Percentiles rank a stretch among this genome's conserved stretches.
These are phyloP conservation scores for Chlamydomonas sphaeroides DNA, from an alignment of 139 green algal species.

Conservation along the genomic window DNA sequence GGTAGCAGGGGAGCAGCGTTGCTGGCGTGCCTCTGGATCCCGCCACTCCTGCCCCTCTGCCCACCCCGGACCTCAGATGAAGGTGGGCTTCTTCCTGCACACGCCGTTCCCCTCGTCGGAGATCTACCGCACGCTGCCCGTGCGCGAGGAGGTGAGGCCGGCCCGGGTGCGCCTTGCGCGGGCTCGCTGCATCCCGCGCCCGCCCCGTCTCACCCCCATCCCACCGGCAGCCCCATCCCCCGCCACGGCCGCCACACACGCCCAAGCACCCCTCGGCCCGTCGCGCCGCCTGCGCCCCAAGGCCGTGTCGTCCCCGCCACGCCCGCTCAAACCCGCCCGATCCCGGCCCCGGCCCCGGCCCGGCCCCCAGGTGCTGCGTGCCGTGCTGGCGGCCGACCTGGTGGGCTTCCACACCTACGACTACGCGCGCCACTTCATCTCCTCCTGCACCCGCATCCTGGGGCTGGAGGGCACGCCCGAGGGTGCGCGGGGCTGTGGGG, in stretches of 20 bases:
- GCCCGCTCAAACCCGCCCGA: too few relatives aligned
- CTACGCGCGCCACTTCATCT: slow-evolving; percentile 96
- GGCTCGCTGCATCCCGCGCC: too few relatives aligned
- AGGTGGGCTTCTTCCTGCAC: slow-evolving; percentile 93
- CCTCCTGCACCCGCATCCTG: slow-evolving; percentile 90
- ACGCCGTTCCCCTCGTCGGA: slow-evolving; percentile 84
- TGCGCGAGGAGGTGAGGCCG: slow-evolving; percentile 75
- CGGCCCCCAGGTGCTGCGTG: slow-evolving; percentile 70
- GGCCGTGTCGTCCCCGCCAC: too few relatives aligned
- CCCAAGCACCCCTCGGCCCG: too few relatives aligned
- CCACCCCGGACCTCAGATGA: slow-evolving; percentile 42
- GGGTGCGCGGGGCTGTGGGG: slow-evolving; percentile 21
- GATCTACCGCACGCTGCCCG: slow-evolving; percentile 74
- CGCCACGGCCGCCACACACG: too few relatives aligned
- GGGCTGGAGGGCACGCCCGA: slow-evolving; percentile 89
- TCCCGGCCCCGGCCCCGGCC: background rate
- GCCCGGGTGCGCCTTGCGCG: too few relatives aligned
- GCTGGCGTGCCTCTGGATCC: too few relatives aligned
- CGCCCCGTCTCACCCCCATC: too few relatives aligned
- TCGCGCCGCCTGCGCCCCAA: too few relatives aligned
- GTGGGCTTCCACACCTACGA: slow-evolving; percentile 97
- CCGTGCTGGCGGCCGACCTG: slow-evolving; percentile 87
- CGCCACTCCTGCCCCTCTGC: too few relatives aligned
- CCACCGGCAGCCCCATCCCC: too few relatives aligned
- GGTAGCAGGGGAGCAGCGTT: too few relatives aligned